These are phyloP conservation scores for Ogataea nonfermentans DNA, from an alignment of 805 yeast species.

Conservation along the genomic window DNA sequence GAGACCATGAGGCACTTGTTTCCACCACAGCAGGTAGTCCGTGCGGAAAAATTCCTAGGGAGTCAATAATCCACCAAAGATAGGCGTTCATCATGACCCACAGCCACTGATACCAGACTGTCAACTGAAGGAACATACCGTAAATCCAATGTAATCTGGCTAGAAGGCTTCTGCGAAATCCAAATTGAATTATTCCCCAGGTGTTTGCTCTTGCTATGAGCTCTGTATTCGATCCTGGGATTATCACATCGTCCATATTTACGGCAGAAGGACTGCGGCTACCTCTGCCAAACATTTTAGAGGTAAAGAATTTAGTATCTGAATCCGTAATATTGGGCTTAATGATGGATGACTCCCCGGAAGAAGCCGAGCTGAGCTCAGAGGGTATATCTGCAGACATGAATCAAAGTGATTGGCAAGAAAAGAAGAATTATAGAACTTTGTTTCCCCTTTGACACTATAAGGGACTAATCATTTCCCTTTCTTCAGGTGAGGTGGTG, in stretches of 20 bases:
- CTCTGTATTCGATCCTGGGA: slow-evolving; percentile 25
- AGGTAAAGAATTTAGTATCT: slow-evolving; percentile 24
- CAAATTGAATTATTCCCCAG: slow-evolving; percentile 15
- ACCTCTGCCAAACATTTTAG: slow-evolving; percentile 24
- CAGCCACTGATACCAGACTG: slow-evolving; percentile 1
- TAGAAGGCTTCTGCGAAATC: slow-evolving; percentile 17
- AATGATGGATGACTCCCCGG: slow-evolving; percentile 30
- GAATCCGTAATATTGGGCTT: slow-evolving; percentile 26
- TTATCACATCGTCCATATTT: slow-evolving; percentile 1
- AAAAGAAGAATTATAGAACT: background rate
- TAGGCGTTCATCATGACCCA: slow-evolving; percentile 1
- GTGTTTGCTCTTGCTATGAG: slow-evolving; percentile 16
- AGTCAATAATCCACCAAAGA: slow-evolving; percentile 23
- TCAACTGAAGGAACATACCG: slow-evolving; percentile 3
- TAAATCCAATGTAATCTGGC: slow-evolving; percentile 11
- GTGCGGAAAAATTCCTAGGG: slow-evolving; percentile 14
- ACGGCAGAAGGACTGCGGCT: slow-evolving; percentile 2
- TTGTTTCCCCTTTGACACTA: slow-evolving; percentile 1
- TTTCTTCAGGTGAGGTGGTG: slow-evolving; percentile 2
- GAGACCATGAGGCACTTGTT: slow-evolving; percentile 3
- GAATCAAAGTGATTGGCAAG: background rate
- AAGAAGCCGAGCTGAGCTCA: slow-evolving; percentile 15
- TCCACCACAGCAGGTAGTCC: slow-evolving; percentile 1
- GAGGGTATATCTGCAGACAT: slow-evolving; percentile 6
- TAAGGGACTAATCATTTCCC: slow-evolving; percentile 8